These are phyloP conservation scores for Dacryopinax spathularia DNA, from an alignment of 768 basidiomycete species.

Conservation along the genomic window DNA sequence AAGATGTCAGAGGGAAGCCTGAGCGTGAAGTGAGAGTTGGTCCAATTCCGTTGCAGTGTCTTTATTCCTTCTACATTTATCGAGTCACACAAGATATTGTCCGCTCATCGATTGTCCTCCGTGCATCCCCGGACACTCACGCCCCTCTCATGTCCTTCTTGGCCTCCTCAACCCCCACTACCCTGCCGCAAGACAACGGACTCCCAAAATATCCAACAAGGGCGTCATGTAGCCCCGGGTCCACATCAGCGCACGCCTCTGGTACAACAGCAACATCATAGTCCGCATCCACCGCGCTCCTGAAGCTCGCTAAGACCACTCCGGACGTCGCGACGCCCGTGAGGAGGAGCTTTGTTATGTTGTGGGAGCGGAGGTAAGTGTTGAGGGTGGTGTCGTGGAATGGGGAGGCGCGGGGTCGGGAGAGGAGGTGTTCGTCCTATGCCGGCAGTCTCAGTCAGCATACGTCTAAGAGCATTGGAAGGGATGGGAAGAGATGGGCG, in stretches of 20 bases:
- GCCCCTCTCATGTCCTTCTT: not conserved
- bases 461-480: not conserved
- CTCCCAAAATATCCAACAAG: not conserved
- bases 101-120: too few relatives aligned
- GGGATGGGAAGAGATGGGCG: not conserved
- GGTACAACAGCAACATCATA: not conserved
- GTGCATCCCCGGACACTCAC: too few relatives aligned
- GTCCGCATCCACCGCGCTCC: not conserved
- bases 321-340: not conserved
- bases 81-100: too few relatives aligned
- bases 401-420: not conserved
- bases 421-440: not conserved
- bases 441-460: not conserved
- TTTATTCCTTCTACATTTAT: too few relatives aligned
- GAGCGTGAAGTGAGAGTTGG: too few relatives aligned
- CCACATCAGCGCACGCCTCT: not conserved
- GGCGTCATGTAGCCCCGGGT: not conserved
- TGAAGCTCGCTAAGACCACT: not conserved
- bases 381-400: not conserved
- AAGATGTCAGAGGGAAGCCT: too few relatives aligned
- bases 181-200: not conserved
- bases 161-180: not conserved
- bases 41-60: too few relatives aligned
- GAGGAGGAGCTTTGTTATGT: not conserved
- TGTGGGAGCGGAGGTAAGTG: not conserved